These are phyloP conservation scores for Albifimbria verrucaria DNA, from an alignment of 2,329 filamentous ascomycete genomes.

Conservation along the genomic window DNA sequence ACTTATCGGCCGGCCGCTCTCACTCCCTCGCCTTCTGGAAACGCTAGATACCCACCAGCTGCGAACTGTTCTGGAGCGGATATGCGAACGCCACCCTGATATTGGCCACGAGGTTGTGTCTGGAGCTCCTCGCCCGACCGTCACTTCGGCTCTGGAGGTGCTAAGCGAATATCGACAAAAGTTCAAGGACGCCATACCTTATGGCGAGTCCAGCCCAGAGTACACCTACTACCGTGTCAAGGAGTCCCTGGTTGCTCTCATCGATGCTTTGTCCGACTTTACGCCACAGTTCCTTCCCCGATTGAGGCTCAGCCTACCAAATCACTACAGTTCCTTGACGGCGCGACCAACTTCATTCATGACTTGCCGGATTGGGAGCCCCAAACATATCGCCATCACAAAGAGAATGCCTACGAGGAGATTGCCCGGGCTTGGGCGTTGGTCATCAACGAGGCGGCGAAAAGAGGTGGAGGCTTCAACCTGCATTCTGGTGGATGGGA, in stretches of 20 bases:
- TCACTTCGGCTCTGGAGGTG: constrained; percentile 75
- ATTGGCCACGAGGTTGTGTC: constrained; percentile 81
- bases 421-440: constrained; percentile 90
- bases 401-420: constrained; percentile 94
- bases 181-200: constrained; percentile 77
- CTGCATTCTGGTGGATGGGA: constrained; percentile 92
- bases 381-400: constrained; percentile 84
- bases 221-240: constrained; percentile 94
- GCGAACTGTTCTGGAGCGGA: constrained; percentile 79
- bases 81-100: constrained; percentile 85
- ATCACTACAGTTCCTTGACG: constrained; percentile 84
- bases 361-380: constrained; percentile 87
- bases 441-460: constrained; percentile 86
- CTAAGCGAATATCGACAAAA: constrained; percentile 77
- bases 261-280: constrained; percentile 90
- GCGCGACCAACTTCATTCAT: constrained; percentile 87
- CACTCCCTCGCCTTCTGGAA: constrained; percentile 76
- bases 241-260: constrained; percentile 72
- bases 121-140: constrained; percentile 82
- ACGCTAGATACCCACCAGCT: constrained; percentile 85
- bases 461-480: constrained; percentile 85
- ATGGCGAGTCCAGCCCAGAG: constrained; percentile 80
- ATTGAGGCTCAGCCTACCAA: constrained; percentile 80
- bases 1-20: constrained; percentile 53
- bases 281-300: constrained; percentile 94